Evolutionary conservation across 805 yeast genomes (phyloP), one percentile per base, ranked within the genome.

Genomic region (Starmerella khaoyaiensis): DNA sequence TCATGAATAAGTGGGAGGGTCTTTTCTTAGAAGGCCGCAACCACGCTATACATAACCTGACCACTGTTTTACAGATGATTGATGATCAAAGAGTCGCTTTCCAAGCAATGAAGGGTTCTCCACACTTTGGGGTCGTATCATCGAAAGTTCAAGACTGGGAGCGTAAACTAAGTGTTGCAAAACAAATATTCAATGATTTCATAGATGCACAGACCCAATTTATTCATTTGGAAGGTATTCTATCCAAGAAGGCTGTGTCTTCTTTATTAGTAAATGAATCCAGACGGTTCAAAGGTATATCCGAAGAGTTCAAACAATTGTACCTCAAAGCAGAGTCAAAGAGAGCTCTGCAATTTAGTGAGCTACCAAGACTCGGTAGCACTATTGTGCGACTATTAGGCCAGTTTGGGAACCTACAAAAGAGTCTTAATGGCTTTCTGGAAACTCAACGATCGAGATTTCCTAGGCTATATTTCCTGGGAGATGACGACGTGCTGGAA

Each of bases 401-500:
- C 0, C 65, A 76, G n/a, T 60, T 86, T 21, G 49, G 46, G 4
- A 72, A 66, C 44, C 69, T 82, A 1, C 67, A 75, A 31, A 69
- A 67, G 36, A 76, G 94, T 0, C 62, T 87, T 11, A 65, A 74
- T 10, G 87, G 81, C 7, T 87, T 75, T 53, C 61, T 87, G 22
- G 96, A 86, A 48, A 69, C 68, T 26, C 93, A 86, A 53, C 62
- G 97, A 44, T 76, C 69, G 28, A 41, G 65, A 1, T 87, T 79
- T 49, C 86, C 94, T 1, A 65, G 96, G 32, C 76, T 84, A 39
- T 84, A 77, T 50, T 86, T 87, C 52, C 60, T 87, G 20, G 95
- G 96, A 5, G 87, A 87, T 53, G 94, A 84, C 42, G 95, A 87
- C 53, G 58, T 87, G 21, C 60, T 87, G 23, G 93, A 82, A 43